phyloP scores from a whole-genome alignment of 225 moss, liverwort and hornwort species.

The Rhytidiadelphus loreus region DNA sequence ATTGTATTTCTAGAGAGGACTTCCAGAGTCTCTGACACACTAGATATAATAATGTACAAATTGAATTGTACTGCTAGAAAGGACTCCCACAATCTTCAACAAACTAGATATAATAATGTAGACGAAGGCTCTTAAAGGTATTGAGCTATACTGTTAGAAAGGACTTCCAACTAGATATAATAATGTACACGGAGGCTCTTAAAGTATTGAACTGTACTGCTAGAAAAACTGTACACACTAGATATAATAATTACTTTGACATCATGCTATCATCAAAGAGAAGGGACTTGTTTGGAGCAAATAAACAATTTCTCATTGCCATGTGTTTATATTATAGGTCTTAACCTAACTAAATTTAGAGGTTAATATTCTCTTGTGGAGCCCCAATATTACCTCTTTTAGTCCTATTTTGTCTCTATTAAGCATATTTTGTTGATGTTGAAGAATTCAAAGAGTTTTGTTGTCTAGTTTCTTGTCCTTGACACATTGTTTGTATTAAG shows the following conservation, averaged over 20 bases:
- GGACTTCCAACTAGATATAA: accelerated
- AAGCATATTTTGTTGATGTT: too few relatives aligned
- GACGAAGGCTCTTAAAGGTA: too few relatives aligned
- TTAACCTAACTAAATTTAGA: too few relatives aligned
- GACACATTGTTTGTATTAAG: not conserved
- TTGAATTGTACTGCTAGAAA: not conserved
- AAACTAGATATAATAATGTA: not conserved
- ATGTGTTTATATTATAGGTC: not conserved
- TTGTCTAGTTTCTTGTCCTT: too few relatives aligned
- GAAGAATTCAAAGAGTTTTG: too few relatives aligned
- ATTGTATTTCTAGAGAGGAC: not conserved
- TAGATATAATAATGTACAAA: not conserved
- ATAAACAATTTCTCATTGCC: not conserved
- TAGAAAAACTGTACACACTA: accelerated
- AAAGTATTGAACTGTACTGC: not conserved
- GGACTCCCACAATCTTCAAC: accelerated
- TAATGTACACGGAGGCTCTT: not conserved
- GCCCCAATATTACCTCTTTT: too few relatives aligned
- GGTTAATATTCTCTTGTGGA: too few relatives aligned
- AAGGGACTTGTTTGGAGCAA: not conserved
- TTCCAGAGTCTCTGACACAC: accelerated
- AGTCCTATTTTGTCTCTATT: too few relatives aligned
- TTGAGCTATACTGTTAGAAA: not conserved
- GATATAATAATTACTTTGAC: not conserved
- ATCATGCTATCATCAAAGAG: not conserved